Base-by-base conservation (phyloP, 2,329 filamentous ascomycete genomes). In the Fragosphaeria purpurea region DNA sequence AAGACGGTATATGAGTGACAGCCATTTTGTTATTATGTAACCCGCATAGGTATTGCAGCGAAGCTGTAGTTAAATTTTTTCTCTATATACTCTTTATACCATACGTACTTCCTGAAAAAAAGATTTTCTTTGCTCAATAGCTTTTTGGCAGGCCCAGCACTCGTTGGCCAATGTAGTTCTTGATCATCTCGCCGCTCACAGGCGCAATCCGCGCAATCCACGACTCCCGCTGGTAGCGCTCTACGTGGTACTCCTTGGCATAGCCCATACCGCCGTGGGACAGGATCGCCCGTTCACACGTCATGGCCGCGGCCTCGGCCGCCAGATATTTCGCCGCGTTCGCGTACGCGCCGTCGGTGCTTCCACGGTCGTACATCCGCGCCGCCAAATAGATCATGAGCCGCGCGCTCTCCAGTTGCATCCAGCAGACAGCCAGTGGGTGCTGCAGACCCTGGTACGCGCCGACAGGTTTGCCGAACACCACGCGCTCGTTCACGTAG, bases 281-380 rank as follows among this genome's bases (percentile, higher is more conserved):
- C 58, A 83, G 59, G 0, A 83, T 72, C 0, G 77, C 78, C 44
- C 76, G 67, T 64, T 83, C 80, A 55, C 79, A 82, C 2, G 80
- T 77, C 35, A 68, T 71, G 53, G 81, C 83, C 0, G 80, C 79
- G 4, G 79, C 77, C 60, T 84, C 80, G 0, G 79, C 79, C 1
- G 81, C 82, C 58, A 86, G 60, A 56, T 85, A 87, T 65, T 88
- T 88, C 33, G 81, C 83, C 55, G 79, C 82, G 63, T 87, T 82
- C 56, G 44, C 38, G 22, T 50, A 46, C 32, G 44, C 46, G 22
- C 46, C 50, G 22, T 48, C 46, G 7, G 10, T 11, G 39, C 43
- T 46, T 7, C 47, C 43, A 7, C 30, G 31, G 59, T 83, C 80
- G 58, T 82, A 85, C 22, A 85, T 67, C 33, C 73, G 68, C 0